Evolutionary conservation across 257 asterid species (phyloP), one percentile per base, ranked within the genome.

Genomic region (Henckelia pumila): DNA sequence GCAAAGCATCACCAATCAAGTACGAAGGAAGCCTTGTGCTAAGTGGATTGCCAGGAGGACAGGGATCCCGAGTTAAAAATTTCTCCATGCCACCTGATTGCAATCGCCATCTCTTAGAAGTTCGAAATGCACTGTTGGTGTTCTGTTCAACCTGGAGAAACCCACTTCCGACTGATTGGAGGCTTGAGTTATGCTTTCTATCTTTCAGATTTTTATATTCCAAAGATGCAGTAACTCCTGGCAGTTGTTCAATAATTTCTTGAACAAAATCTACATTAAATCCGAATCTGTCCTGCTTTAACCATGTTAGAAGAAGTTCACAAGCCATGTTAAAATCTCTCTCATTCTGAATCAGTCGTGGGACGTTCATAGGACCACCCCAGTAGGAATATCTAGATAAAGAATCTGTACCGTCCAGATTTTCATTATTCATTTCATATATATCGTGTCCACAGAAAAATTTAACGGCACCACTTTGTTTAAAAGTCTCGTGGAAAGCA

Each of bases 231-330:
- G 65, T 7, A 77, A 80, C 83, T 76, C 88, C 88, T 63, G 99
- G 95, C 83, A 86, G 95, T 72, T 81, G 87, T 72, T 94, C 97
- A 26, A 94, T 61, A 59, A 87, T 87, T 78, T 94, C 99, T 77
- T 82, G 96, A 58, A 94, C 96, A 77, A 94, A 91, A 49, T 90
- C 96, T 59, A 78, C 76, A 68, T 84, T 88, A 30, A 94, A 74
- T 59, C 97, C 99, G 85, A 88, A 86, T 35, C 92, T 80, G 65
- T 94, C 97, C 77, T 66, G 84, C 59, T 85, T 84, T 71, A 94
- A 76, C 99, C 99, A 94, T 24, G 75, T 77, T 53, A 59, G 68
- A 53, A 94, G 80, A 85, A 61, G 76, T 69, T 81, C 92, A 81
- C 82, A 79, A 63, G 86, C 79, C 74, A 60, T 67, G 66, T 66